phyloP scores from a whole-genome alignment of 2,329 filamentous ascomycete genomes.

The Emmonsiellopsis sp. region DNA sequence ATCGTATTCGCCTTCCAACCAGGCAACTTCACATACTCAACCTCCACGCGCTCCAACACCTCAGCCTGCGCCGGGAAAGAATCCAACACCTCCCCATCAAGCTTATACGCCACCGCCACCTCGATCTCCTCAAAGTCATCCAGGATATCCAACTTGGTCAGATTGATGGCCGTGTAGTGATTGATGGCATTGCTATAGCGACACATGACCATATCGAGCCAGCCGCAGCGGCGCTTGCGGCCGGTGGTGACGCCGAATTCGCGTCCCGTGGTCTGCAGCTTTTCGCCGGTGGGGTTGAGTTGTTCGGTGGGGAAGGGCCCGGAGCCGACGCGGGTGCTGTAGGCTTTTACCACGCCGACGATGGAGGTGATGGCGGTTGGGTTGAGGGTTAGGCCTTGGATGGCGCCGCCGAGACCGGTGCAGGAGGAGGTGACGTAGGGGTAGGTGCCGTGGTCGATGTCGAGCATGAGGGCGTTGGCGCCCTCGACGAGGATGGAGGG shows the following conservation, averaged over 20 bases:
- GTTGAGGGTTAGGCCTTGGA: conserved; percentile 50
- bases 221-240: conserved; percentile 53
- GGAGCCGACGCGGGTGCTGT: conserved; percentile 51
- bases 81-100: conserved; percentile 41
- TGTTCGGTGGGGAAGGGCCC: conserved; percentile 57
- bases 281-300: conserved; percentile 47
- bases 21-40: conserved; percentile 49
- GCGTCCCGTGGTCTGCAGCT: conserved; percentile 46
- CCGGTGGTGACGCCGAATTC: conserved; percentile 52
- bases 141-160: conserved; percentile 56
- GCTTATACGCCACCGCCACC: conserved; percentile 48
- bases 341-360: conserved; percentile 57
- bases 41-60: conserved; percentile 43
- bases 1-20: conserved; percentile 55
- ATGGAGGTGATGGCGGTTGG: conserved; percentile 48
- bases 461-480: conserved; percentile 55
- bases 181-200: conserved; percentile 51
- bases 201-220: conserved; percentile 56
- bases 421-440: conserved; percentile 40
- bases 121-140: conserved; percentile 56
- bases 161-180: conserved; percentile 47
- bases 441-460: conserved; percentile 46
- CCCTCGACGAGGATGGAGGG: conserved; percentile 53
- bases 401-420: conserved; percentile 40
- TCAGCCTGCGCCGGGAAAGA: conserved; percentile 51